Base-by-base conservation (phyloP, 2,329 filamentous ascomycete species). In the Myriosclerotinia duriaeana region DNA sequence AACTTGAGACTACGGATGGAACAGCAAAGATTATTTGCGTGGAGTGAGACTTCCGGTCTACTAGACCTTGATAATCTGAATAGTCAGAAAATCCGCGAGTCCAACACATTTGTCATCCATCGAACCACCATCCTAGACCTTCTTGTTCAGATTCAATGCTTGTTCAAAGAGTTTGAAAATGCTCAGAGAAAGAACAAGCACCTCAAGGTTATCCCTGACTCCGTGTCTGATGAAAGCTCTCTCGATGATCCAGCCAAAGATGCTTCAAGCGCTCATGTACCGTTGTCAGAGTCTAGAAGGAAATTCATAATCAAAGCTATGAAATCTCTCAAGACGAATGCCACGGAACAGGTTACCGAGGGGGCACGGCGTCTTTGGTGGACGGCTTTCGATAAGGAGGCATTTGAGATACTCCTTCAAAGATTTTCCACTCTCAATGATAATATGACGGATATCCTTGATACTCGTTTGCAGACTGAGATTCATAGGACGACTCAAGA, bases 1-100 rank as follows among this genome's bases (percentile, higher is more conserved):
- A 82, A 82, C 68, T 71, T 83, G 69, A 77, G 81, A 60, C 72
- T 83, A 60, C 79, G 80, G 63, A 81, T 83, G 78, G 81, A 83
- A 71, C 80, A 83, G 73, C 80, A 83, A 68, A 77, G 81, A 34
- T 76, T 83, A 17, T 82, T 81, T 67, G 80, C 80, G 52, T 83
- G 81, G 81, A 81, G 80, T 68, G 80, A 83, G 69, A 80, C 80
- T 2, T 82, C 80, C 14, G 81, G 81, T 11, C 72, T 83, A 22
- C 75, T 82, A 15, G 81, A 82, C 66, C 73, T 82, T 15, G 79
- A 71, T 42, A 61, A 80, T 62, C 72, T 71, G 30, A 77, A 80
- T 60, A 77, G 80, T 56, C 72, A 77, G 54, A 81, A 78, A 67
- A 74, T 83, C 4, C 76, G 80, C 46, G 77, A 80, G 67, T 81